A percentile compares a stretch with the other conserved stretches of the same genome.
These are phyloP conservation scores for Orbilia ellipsospora DNA, from an alignment of 2,329 filamentous ascomycete genomes.

Conservation along the genomic window DNA sequence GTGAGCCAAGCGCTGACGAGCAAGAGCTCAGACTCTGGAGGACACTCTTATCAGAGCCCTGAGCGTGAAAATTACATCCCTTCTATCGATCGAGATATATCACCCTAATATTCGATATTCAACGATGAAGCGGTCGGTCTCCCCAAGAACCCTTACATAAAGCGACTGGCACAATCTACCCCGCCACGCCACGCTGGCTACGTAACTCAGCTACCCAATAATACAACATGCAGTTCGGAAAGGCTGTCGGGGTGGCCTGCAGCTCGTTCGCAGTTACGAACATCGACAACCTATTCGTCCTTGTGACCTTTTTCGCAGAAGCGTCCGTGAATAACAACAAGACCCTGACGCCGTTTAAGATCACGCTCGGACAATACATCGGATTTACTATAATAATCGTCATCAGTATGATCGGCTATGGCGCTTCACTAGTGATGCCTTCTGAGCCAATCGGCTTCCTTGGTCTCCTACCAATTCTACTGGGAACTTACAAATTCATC, in stretches of 20 bases:
- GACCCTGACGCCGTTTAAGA: constrained; percentile 16
- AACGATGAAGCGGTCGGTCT: no score
- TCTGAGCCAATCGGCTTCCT: constrained; percentile 62
- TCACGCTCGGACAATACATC: constrained; percentile 56
- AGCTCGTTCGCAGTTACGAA: constrained; percentile 57
- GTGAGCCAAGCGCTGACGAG: no score
- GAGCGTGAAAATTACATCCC: no score
- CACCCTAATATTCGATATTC: no score
- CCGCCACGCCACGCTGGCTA: no score
- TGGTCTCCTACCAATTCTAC: constrained; percentile 61
- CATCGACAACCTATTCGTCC: constrained; percentile 62
- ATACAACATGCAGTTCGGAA: constrained; percentile 17
- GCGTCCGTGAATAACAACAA: constrained; percentile 58
- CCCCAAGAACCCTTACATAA: no score
- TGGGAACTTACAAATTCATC: constrained; percentile 60
- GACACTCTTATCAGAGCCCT: no score
- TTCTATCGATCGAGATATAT: no score
- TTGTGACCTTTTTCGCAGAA: constrained; percentile 62
- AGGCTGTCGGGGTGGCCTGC: constrained; percentile 36
- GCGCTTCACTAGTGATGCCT: constrained; percentile 60
- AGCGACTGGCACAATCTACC: no score
- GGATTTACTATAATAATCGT: constrained; percentile 61
- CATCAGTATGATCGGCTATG: constrained; percentile 62
- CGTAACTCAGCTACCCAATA: no score
- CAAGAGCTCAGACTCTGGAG: no score